Percentiles rank a stretch among this genome's conserved stretches.
phyloP scores from a whole-genome alignment of 1,284 basidiomycete genomes.

The Apiotrichum brassicae region DNA sequence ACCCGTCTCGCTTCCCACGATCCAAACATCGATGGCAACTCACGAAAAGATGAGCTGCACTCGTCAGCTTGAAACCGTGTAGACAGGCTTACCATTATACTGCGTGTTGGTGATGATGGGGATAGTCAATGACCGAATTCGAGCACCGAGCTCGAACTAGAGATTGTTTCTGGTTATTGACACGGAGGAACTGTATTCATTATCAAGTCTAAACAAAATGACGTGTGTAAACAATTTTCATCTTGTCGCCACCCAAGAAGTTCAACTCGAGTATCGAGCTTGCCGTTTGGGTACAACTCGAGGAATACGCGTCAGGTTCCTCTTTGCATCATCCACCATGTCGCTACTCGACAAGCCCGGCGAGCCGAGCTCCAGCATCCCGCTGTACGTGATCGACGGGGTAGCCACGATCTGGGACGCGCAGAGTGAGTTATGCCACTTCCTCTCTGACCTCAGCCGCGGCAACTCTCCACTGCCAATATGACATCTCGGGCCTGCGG shows the following conservation, averaged over 20 bases:
- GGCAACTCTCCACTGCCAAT: slow-evolving; percentile 64
- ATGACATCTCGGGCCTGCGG: slow-evolving; percentile 77
- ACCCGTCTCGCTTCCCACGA: too few species aligned
- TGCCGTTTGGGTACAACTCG: too few species aligned
- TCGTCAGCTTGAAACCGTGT: slow-evolving; percentile 7
- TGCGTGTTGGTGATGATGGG: background rate
- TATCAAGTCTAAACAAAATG: background rate
- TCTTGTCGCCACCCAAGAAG: background rate
- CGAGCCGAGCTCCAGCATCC: slow-evolving; percentile 21
- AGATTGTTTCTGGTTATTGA: background rate
- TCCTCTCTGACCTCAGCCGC: slow-evolving; percentile 54
- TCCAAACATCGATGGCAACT: too few species aligned
- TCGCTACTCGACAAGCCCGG: slow-evolving; percentile 8
- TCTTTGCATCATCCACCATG: background rate
- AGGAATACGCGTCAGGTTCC: background rate
- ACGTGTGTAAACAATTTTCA: background rate
- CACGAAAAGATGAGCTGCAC: slow-evolving; percentile 41
- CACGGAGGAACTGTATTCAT: too few species aligned
- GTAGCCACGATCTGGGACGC: slow-evolving; percentile 47
- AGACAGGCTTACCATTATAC: slow-evolving; percentile 3
- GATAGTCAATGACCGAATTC: background rate
- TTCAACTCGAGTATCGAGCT: background rate
- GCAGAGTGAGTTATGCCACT: slow-evolving; percentile 28
- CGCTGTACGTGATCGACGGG: slow-evolving; percentile 42
- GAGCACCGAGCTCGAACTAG: too few species aligned